Conservation (phyloP, 2,329 filamentous ascomycete genomes). For the Piedraia hortae region DNA sequence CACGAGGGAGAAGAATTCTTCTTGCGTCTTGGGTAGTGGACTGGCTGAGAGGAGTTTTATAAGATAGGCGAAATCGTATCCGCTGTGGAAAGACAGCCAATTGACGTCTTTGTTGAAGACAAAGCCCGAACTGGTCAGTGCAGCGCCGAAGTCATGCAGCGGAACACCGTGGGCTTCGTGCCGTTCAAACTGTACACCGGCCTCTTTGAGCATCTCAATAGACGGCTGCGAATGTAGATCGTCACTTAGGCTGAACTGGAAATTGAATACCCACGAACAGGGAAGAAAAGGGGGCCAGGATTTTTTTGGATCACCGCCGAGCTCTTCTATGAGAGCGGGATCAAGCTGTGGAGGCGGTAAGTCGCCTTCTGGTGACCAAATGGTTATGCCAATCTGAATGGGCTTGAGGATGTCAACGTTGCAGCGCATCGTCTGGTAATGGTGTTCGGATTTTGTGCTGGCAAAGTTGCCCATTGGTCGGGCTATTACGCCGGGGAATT, state of each 20-base stretch:
- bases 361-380: slow-evolving; percentile 79
- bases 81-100: slow-evolving; percentile 94
- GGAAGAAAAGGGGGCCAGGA: slow-evolving; percentile 17
- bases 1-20: slow-evolving; percentile 67
- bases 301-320: slow-evolving; percentile 4
- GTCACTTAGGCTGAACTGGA: slow-evolving; percentile 75
- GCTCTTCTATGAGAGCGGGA: slow-evolving; percentile 18
- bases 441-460: slow-evolving; percentile 75
- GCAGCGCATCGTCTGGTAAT: slow-evolving; percentile 89
- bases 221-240: slow-evolving; percentile 97
- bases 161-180: slow-evolving; percentile 78
- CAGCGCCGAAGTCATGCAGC: slow-evolving; percentile 60
- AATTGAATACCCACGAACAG: slow-evolving; percentile 98
- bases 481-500: slow-evolving; percentile 93
- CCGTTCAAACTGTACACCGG: slow-evolving; percentile 71
- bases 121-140: slow-evolving; percentile 76
- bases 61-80: slow-evolving; percentile 93
- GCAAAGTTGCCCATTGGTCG: slow-evolving; percentile 84
- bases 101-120: slow-evolving; percentile 67
- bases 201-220: slow-evolving; percentile 68
- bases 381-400: slow-evolving; percentile 82
- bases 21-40: slow-evolving; percentile 64
- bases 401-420: slow-evolving; percentile 96
- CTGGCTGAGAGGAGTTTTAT: slow-evolving; percentile 76
- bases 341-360: slow-evolving; percentile 45